Percentiles rank a stretch among this genome's conserved stretches.
phyloP scores from a whole-genome alignment of 768 basidiomycete genomes.

The Rhodotorula sphaerocarpa region DNA sequence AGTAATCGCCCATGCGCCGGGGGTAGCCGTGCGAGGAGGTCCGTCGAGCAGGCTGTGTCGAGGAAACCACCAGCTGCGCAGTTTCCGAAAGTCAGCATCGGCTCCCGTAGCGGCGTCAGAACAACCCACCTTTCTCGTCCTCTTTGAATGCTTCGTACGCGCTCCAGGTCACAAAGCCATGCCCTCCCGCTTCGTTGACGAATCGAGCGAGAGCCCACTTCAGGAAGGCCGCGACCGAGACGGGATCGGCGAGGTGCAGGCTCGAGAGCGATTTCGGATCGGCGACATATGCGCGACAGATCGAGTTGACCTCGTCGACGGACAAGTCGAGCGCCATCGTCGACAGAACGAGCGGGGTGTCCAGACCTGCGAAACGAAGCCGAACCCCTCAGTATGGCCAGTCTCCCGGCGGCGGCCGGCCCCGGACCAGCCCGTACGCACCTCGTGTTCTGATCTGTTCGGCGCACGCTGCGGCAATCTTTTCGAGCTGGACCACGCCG shows the following conservation, averaged over 20 bases:
- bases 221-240: slow-evolving; percentile 82
- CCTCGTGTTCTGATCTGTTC: slow-evolving; percentile 64
- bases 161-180: slow-evolving; percentile 79
- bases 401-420: too few relatives aligned
- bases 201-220: slow-evolving; percentile 85
- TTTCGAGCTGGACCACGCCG: slow-evolving; percentile 53
- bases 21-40: slow-evolving; percentile 51
- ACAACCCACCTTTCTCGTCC: slow-evolving; percentile 62
- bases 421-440: slow-evolving; percentile 5
- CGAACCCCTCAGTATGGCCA: background rate
- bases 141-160: slow-evolving; percentile 72
- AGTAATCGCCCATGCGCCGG: slow-evolving; percentile 52
- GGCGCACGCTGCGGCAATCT: slow-evolving; percentile 62
- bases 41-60: slow-evolving; percentile 58
- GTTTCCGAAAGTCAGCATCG: slow-evolving; percentile 11
- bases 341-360: slow-evolving; percentile 86
- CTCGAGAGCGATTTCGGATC: slow-evolving; percentile 46
- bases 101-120: background rate
- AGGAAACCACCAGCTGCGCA: slow-evolving; percentile 58
- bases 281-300: slow-evolving; percentile 67
- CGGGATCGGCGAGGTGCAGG: slow-evolving; percentile 69
- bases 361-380: slow-evolving; percentile 49
- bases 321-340: slow-evolving; percentile 77
- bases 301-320: slow-evolving; percentile 60
- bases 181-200: slow-evolving; percentile 48